These are phyloP conservation scores for Moelleriella libera DNA, from an alignment of 2,329 filamentous ascomycete genomes.

Conservation along the genomic window DNA sequence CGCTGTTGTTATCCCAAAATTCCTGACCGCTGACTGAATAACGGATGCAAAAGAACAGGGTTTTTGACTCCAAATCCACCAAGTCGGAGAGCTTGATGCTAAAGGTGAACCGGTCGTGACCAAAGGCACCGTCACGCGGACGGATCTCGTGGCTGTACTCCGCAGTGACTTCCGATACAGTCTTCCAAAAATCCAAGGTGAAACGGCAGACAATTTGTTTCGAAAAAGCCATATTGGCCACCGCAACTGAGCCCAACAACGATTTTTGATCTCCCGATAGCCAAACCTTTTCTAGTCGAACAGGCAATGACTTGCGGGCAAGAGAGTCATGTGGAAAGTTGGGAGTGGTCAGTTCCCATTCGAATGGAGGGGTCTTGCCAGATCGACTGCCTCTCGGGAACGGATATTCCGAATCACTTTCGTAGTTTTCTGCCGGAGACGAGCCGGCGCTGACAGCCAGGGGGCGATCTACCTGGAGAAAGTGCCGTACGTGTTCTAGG, in stretches of 20 bases:
- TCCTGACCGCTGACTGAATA: slow-evolving; percentile 77
- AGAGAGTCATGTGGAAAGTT: slow-evolving; percentile 56
- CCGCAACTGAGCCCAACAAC: slow-evolving; percentile 68
- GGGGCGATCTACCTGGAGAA: slow-evolving; percentile 83
- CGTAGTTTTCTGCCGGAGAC: slow-evolving; percentile 78
- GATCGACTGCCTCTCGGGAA: slow-evolving; percentile 40
- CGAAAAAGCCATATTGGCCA: slow-evolving; percentile 79
- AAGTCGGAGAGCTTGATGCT: slow-evolving; percentile 86
- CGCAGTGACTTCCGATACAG: slow-evolving; percentile 84
- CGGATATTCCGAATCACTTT: slow-evolving; percentile 80
- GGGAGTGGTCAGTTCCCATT: slow-evolving; percentile 76
- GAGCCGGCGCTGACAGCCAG: slow-evolving; percentile 92
- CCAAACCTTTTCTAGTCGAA: slow-evolving; percentile 77
- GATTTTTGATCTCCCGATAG: slow-evolving; percentile 79
- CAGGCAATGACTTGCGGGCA: slow-evolving; percentile 48
- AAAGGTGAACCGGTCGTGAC: slow-evolving; percentile 84
- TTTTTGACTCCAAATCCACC: slow-evolving; percentile 84
- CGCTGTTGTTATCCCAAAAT: slow-evolving; percentile 88
- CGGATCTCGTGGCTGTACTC: slow-evolving; percentile 73
- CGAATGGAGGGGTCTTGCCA: slow-evolving; percentile 39
- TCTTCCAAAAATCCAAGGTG: slow-evolving; percentile 97
- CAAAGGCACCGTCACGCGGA: slow-evolving; percentile 47
- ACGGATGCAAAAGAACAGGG: slow-evolving; percentile 79
- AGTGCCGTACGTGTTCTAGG: slow-evolving; percentile 90
- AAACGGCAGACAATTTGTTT: slow-evolving; percentile 87